phyloP scores from a whole-genome alignment of 1,284 basidiomycete species.

The Earliella scabrosa region DNA sequence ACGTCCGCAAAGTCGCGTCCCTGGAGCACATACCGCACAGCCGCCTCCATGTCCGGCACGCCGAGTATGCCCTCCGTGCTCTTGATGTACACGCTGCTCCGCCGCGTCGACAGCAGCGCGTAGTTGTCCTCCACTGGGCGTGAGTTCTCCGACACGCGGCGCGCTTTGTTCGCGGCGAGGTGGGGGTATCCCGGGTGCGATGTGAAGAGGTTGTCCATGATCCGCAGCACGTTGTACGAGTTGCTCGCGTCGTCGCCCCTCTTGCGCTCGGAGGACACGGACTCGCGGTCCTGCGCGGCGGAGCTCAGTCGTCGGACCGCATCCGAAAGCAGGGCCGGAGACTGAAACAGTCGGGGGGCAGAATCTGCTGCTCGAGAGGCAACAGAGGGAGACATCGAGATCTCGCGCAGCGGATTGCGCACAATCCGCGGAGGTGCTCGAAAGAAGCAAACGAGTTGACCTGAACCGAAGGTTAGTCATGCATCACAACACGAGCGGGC shows the following conservation, averaged over 20 bases:
- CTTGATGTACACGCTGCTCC: slow-evolving; percentile 59
- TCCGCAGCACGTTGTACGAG: slow-evolving; percentile 52
- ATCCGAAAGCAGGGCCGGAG: slow-evolving; percentile 68
- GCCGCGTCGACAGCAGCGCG: slow-evolving; percentile 47
- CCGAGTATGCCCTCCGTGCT: slow-evolving; percentile 60
- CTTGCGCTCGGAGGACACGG: slow-evolving; percentile 44
- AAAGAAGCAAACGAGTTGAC: slow-evolving; percentile 87
- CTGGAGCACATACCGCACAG: slow-evolving; percentile 63
- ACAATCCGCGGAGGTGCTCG: slow-evolving; percentile 76
- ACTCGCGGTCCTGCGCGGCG: slow-evolving; percentile 57
- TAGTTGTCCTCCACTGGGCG: slow-evolving; percentile 42
- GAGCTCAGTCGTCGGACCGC: slow-evolving; percentile 66
- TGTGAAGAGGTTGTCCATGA: slow-evolving; percentile 76
- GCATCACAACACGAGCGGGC: no score
- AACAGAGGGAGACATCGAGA: slow-evolving; percentile 50
- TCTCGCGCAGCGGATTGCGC: slow-evolving; percentile 54
- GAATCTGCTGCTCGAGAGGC: slow-evolving; percentile 36
- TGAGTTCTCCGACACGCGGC: slow-evolving; percentile 40
- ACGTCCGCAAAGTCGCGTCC: slow-evolving; percentile 47
- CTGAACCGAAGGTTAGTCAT: slow-evolving; percentile 41
- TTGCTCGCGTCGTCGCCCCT: slow-evolving; percentile 47
- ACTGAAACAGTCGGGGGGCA: slow-evolving; percentile 55
- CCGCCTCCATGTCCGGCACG: slow-evolving; percentile 60
- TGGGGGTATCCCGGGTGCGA: slow-evolving; percentile 31
- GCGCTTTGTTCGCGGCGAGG: slow-evolving; percentile 28